Evolutionary conservation across 1,284 basidiomycete species (phyloP), one percentile per base, ranked within the genome.

Genomic region (Rhodotorula glutinis): DNA sequence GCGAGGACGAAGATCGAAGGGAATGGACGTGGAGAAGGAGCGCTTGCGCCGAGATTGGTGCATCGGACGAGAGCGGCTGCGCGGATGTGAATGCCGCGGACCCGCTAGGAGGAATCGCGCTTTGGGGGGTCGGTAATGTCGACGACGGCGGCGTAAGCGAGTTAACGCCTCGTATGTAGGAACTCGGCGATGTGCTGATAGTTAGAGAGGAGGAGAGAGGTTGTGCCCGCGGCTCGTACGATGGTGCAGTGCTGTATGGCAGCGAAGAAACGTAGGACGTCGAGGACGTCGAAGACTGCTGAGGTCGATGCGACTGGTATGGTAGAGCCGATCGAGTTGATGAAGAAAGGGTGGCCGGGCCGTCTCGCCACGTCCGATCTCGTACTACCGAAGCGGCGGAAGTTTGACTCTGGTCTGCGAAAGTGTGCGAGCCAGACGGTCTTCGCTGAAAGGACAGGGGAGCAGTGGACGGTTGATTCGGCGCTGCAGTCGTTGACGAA

Each of bases 201-300:
- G n/a, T 51, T n/a, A 51, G 49, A 27, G 52, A 38, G 38, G 47
- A 53, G 17, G 51, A 16, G 33, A 53, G 13, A 13, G n/a, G 25
- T 14, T 60, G 69, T 27, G 16, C 16, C 1, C 47, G 57, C 11
- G 65, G 54, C 44, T 66, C 53, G 60, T 60, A 60, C 27, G 57
- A 60, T 23, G 56, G 56, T 10, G 60, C 44, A 46, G 17, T 55
- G 59, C 61, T 64, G 66, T 69, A 69, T 0, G 64, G 64, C 0
- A 69, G 53, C n/a, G 57, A 66, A 16, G 58, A 62, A 14, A 64
- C 68, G 41, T 71, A 65, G 21, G 67, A 67, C 19, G 66, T 29
- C 38, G 70, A 72, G 5, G 67, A 72, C 9, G 63, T 72, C 46
- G 69, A 69, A 3, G 66, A 69, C 29, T 63, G 60, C 57, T 69